A percentile compares a stretch with the other conserved stretches of the same genome.
Conservation (phyloP, 2,329 filamentous ascomycete genomes). For the Monosporascus sp. region DNA sequence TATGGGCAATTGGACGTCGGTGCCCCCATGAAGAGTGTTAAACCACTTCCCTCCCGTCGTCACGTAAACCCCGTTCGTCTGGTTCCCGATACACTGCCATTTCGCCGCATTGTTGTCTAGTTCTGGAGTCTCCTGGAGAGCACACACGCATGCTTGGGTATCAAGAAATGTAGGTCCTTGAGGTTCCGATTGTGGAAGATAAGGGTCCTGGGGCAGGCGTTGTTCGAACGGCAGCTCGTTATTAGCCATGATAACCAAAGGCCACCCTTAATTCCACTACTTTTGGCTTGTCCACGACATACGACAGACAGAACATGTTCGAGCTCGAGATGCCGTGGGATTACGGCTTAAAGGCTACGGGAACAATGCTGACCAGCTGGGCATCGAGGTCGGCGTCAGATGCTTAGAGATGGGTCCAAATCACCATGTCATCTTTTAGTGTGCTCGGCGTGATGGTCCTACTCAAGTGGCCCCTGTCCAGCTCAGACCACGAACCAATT, state of each 20-base stretch:
- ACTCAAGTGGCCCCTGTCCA: neutral
- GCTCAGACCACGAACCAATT: neutral
- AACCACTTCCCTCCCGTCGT: constrained; percentile 39
- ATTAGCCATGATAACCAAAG: neutral
- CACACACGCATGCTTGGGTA: constrained; percentile 33
- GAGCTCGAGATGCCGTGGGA: no score
- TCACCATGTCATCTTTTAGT: neutral
- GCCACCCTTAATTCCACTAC: no score
- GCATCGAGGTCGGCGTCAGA: neutral
- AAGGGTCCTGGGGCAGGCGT: constrained; percentile 31
- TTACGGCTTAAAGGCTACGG: no score
- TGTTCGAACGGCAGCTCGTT: neutral
- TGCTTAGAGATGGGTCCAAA: neutral
- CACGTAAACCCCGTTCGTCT: constrained; percentile 33
- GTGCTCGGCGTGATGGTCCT: neutral
- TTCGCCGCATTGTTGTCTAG: constrained; percentile 15
- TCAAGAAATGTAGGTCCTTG: constrained; percentile 33
- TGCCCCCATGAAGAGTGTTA: constrained; percentile 22
- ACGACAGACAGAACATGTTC: no score
- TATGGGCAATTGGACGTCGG: constrained; percentile 22
- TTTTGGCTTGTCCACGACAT: neutral
- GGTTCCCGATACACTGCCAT: constrained; percentile 44
- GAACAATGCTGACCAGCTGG: no score
- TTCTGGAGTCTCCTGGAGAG: constrained; percentile 22
- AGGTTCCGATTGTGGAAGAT: constrained; percentile 22